Conservation (phyloP, 2,329 filamentous ascomycete species). For the Geosmithia putterillii region DNA sequence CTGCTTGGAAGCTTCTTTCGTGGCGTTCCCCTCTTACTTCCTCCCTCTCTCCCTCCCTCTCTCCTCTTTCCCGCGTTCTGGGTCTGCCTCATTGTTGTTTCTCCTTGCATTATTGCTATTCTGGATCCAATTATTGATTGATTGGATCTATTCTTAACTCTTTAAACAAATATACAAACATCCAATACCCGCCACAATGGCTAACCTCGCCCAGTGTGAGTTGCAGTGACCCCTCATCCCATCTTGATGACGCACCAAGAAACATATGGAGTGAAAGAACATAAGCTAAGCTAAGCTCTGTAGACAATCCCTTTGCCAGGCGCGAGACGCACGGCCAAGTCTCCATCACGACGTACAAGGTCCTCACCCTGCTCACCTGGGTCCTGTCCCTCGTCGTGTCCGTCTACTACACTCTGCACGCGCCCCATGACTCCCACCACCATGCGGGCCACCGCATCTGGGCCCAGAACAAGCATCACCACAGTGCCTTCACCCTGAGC, state of each 20-base stretch:
- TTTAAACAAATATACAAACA: too few relatives aligned
- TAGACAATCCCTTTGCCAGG: slow-evolving; percentile 67
- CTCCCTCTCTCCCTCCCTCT: neutral
- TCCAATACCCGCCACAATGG: too few relatives aligned
- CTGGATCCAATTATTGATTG: too few relatives aligned
- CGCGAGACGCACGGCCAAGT: slow-evolving; percentile 51
- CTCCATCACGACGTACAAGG: slow-evolving; percentile 60
- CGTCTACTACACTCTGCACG: slow-evolving; percentile 60
- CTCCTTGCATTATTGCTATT: neutral
- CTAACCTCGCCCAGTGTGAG: too few relatives aligned
- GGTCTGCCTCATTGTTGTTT: neutral
- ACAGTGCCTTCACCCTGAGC: slow-evolving; percentile 67
- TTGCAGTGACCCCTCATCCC: too few relatives aligned
- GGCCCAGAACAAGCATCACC: slow-evolving; percentile 55
- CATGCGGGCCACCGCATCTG: slow-evolving; percentile 54
- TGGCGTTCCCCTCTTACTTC: neutral
- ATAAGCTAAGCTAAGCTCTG: neutral
- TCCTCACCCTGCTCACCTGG: slow-evolving; percentile 65
- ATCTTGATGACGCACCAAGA: too few relatives aligned
- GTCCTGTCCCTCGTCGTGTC: slow-evolving; percentile 58
- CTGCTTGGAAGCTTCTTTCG: neutral
- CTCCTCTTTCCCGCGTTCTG: neutral
- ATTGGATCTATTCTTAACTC: too few relatives aligned
- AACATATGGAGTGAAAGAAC: too few relatives aligned
- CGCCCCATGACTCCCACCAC: slow-evolving; percentile 48